Evolutionary conservation across 2,329 filamentous ascomycete species (phyloP).

Genomic region (Nothopassalora personata): DNA sequence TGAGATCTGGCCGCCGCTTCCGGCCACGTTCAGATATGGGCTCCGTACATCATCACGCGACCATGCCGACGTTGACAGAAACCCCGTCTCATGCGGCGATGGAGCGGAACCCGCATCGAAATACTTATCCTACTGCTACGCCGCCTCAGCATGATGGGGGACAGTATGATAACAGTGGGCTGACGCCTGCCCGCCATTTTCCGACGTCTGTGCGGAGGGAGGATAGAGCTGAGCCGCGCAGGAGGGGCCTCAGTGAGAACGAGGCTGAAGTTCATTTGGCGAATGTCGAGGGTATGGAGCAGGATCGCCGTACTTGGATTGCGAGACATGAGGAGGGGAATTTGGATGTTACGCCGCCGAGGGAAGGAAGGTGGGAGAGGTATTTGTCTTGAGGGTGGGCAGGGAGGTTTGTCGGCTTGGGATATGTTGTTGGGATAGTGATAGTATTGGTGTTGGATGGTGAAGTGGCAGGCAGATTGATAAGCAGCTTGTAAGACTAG

Average conservation of each 20-base stretch:
- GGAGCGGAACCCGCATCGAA: slow-evolving; percentile 8
- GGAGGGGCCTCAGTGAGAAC: slow-evolving; percentile 21
- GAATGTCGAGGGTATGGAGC: slow-evolving; percentile 19
- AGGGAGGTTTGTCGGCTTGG: neutral
- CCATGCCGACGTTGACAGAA: neutral
- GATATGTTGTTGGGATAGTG: neutral
- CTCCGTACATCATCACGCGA: neutral
- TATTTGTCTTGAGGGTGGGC: slow-evolving; percentile 16
- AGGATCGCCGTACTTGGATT: slow-evolving; percentile 22
- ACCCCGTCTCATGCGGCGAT: neutral
- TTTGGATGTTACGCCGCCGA: slow-evolving; percentile 30
- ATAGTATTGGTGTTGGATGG: neutral
- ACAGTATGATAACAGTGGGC: neutral
- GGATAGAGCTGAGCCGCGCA: neutral
- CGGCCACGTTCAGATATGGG: slow-evolving; percentile 16
- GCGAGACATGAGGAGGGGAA: slow-evolving; percentile 16
- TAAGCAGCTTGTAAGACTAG: too few relatives aligned
- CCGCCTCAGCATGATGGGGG: neutral
- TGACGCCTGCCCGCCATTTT: neutral
- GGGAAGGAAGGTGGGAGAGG: slow-evolving; percentile 29
- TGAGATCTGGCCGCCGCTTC: slow-evolving; percentile 9
- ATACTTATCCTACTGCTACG: slow-evolving; percentile 6
- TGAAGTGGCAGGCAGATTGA: too few relatives aligned
- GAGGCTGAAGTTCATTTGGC: slow-evolving; percentile 20
- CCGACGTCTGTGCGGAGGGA: neutral